Evolutionary conservation across 805 yeast species (phyloP).

Genomic region (Candida tallmaniae): DNA sequence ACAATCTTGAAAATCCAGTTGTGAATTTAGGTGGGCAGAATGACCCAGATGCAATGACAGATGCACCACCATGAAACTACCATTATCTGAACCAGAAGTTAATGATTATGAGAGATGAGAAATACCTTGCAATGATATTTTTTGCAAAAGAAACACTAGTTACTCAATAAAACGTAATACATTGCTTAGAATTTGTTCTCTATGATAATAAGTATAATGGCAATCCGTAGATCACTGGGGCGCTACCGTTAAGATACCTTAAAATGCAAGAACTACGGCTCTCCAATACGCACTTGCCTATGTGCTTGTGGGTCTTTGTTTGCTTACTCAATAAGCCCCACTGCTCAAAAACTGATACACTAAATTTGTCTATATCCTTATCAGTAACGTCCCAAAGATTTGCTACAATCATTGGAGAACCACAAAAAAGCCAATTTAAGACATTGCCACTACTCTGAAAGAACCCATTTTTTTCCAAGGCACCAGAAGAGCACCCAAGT

Average conservation of each 20-base stretch:
- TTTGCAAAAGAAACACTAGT: no score
- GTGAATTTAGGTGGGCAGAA: no score
- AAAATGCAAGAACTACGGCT: slow-evolving; percentile 70
- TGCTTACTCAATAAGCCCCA: slow-evolving; percentile 53
- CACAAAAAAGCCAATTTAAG: slow-evolving; percentile 70
- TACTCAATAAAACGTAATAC: no score
- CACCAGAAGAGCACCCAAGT: slow-evolving; percentile 90
- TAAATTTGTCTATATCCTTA: slow-evolving; percentile 84
- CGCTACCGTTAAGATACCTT: slow-evolving; percentile 80
- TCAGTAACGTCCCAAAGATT: slow-evolving; percentile 97
- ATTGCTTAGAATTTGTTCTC: no score
- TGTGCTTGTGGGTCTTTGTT: slow-evolving; percentile 13
- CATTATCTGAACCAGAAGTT: no score
- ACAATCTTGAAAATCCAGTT: no score
- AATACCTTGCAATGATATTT: no score
- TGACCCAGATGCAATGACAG: no score
- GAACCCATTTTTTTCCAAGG: slow-evolving; percentile 50
- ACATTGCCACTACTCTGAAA: slow-evolving; percentile 76
- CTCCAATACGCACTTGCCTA: slow-evolving; percentile 53
- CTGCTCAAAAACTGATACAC: slow-evolving; percentile 50
- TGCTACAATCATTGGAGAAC: slow-evolving; percentile 78
- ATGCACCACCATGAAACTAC: no score
- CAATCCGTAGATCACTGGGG: slow-evolving; percentile 87
- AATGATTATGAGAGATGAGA: no score
- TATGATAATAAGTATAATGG: slow-evolving; percentile 43